These are phyloP conservation scores for Pseudogymnoascus sp. DNA, from an alignment of 2,329 filamentous ascomycete genomes.

Conservation along the genomic window DNA sequence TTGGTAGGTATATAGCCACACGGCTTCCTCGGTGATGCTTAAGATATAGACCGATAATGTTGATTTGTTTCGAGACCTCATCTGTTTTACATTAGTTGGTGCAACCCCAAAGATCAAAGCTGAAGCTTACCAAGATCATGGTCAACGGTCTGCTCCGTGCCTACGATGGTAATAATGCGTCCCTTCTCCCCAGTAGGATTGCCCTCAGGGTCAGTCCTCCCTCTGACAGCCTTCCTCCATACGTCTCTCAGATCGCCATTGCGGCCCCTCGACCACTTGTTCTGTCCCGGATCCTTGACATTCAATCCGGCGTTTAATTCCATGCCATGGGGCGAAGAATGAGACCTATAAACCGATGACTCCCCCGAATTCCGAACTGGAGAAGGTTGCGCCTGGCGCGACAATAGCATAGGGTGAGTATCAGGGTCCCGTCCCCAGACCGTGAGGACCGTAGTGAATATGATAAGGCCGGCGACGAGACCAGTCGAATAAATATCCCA, in stretches of 20 bases:
- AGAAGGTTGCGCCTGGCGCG: conserved; percentile 71
- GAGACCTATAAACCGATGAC: conserved; percentile 77
- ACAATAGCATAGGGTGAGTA: conserved; percentile 82
- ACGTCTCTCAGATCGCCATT: conserved; percentile 88
- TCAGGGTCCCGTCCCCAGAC: conserved; percentile 72
- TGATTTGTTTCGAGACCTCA: conserved; percentile 77
- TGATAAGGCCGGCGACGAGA: conserved; percentile 57
- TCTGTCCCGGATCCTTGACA: conserved; percentile 70
- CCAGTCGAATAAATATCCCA: conserved; percentile 77
- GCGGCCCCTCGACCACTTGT: conserved; percentile 74
- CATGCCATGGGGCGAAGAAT: conserved; percentile 77
- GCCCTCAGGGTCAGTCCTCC: conserved; percentile 55
- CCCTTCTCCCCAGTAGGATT: conserved; percentile 52
- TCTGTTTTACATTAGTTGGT: conserved; percentile 34
- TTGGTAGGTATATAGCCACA: conserved; percentile 85
- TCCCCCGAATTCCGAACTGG: conserved; percentile 76
- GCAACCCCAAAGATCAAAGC: background rate
- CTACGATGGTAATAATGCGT: conserved; percentile 70
- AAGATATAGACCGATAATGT: conserved; percentile 71
- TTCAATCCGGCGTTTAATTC: conserved; percentile 69
- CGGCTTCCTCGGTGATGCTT: conserved; percentile 63
- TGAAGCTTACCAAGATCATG: conserved; percentile 50
- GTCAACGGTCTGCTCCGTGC: conserved; percentile 65
- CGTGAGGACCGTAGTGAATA: conserved; percentile 62
- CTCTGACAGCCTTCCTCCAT: conserved; percentile 67